Percentiles rank a stretch among this genome's conserved stretches.
Conservation (phyloP, 202 grass and related monocot species). For the Hordeum pubiflorum region DNA sequence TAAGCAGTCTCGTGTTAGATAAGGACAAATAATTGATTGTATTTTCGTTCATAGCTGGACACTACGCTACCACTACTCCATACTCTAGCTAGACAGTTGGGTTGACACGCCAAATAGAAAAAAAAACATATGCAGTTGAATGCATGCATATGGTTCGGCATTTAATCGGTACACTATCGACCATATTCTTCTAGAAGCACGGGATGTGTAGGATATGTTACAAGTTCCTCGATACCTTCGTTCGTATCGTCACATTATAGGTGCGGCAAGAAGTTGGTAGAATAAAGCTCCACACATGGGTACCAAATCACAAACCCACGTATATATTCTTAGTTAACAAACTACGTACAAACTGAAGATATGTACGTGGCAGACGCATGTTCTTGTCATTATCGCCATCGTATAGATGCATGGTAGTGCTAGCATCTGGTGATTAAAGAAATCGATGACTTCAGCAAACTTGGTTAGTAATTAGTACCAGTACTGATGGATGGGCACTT, state of each 20-base stretch:
- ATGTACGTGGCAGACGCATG: slow-evolving; percentile 23
- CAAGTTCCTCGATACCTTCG: background rate
- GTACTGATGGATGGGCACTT: background rate
- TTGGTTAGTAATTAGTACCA: background rate
- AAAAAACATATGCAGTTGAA: slow-evolving; percentile 24
- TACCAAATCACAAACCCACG: slow-evolving; percentile 22
- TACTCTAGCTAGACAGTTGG: background rate
- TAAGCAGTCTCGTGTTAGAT: background rate
- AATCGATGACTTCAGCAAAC: slow-evolving; percentile 18
- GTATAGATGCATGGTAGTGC: background rate
- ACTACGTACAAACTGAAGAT: background rate
- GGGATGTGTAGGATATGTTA: slow-evolving; percentile 18
- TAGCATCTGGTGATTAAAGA: slow-evolving; percentile 19
- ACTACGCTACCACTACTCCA: background rate
- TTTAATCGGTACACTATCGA: slow-evolving; percentile 18
- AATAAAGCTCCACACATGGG: slow-evolving; percentile 43
- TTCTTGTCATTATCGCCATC: slow-evolving; percentile 7
- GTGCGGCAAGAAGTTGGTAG: slow-evolving; percentile 25
- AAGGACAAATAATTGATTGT: background rate
- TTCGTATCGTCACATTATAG: slow-evolving; percentile 32
- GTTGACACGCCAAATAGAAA: background rate
- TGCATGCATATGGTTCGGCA: slow-evolving; percentile 15
- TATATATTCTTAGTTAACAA: background rate
- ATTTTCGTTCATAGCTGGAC: background rate
- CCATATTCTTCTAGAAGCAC: slow-evolving; percentile 38